Conservation (phyloP, 495 filamentous ascomycete genomes). For the Opeltia flavorubescens region DNA sequence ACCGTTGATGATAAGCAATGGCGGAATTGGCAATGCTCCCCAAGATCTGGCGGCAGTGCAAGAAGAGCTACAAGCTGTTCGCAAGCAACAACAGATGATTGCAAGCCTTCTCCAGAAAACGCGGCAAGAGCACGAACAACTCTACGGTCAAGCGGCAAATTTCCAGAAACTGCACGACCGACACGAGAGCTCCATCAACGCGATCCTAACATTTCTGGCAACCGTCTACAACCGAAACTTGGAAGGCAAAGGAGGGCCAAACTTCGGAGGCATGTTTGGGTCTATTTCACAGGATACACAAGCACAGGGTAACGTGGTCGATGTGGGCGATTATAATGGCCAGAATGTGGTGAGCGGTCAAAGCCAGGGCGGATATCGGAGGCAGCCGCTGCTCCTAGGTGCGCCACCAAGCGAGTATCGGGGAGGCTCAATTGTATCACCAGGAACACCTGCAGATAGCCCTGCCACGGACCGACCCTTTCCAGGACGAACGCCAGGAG, state of each 20-base stretch:
- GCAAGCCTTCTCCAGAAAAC: constrained; percentile 63
- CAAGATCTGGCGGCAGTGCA: constrained; percentile 67
- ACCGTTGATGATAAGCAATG: constrained; percentile 29
- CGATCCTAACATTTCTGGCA: constrained; percentile 89
- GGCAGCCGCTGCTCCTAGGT: constrained; percentile 35
- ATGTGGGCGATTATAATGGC: constrained; percentile 50
- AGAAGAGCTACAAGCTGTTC: constrained; percentile 63
- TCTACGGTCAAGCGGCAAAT: constrained; percentile 76
- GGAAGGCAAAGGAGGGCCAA: constrained; percentile 48
- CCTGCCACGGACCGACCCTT: not conserved
- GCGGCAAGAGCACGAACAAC: constrained; percentile 69
- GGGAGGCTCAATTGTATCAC: constrained; percentile 4
- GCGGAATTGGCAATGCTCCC: constrained; percentile 41
- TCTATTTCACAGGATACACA: constrained; percentile 46
- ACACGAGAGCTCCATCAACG: constrained; percentile 96
- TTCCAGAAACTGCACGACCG: constrained; percentile 88
- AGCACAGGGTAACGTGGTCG: constrained; percentile 54
- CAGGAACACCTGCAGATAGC: constrained; percentile 2
- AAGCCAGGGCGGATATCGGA: constrained; percentile 30
- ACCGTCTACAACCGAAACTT: constrained; percentile 83
- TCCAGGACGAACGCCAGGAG: not conserved
- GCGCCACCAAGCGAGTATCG: constrained; percentile 26
- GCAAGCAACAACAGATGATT: constrained; percentile 74
- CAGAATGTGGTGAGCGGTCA: constrained; percentile 23
- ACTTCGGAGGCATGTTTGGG: constrained; percentile 58